Evolutionary conservation across 148 eudicot species (phyloP), one percentile per base, ranked within the genome.

Genomic region (Suaeda aralocaspica): DNA sequence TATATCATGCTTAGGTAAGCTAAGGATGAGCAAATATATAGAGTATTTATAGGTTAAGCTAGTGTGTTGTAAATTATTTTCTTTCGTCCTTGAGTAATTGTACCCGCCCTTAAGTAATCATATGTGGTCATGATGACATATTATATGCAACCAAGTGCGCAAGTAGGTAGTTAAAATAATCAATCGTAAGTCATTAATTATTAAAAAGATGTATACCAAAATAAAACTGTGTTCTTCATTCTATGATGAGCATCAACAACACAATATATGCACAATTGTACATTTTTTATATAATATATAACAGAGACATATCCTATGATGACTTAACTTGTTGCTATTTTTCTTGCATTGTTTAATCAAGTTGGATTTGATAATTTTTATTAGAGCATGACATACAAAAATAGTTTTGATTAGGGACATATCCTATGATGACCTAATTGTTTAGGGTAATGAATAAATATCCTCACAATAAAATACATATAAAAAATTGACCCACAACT

Each of bases 1-100:
- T 10, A 45, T 30, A 73, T 78, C 77, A 78, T 57, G 81, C 81
- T 78, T 78, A 78, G 70, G 73, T 78, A 78, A 78, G 77, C 77
- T 67, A 34, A 61, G 45, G 42, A 51, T 33, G 24, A 26, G 7
- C 19, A 66, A 51, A 59, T 3, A 24, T 28, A 42, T 14, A 14
- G 9, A 42, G 4, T 36, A 19, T n/a, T 30, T 64, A 42, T 42
- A 59, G 28, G 22, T 30, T 42, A 60, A 57, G 52, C 62, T 57
- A n/a, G 33, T 61, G 22, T 9, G 12, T 16, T 52, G 61, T 61
- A 29, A n/a, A 49, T 45, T 45, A 5, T 19, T 49, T 72, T 19
- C 41, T 45, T 59, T 59, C 41, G 12, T 59, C 22, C 6, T 15
- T 63, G 31, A 13, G 24, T 63, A 63, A 63, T 41, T 63, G 67